These are phyloP conservation scores for Otatea glauca DNA, from an alignment of 176 grass and related monocot species.

Conservation along the genomic window DNA sequence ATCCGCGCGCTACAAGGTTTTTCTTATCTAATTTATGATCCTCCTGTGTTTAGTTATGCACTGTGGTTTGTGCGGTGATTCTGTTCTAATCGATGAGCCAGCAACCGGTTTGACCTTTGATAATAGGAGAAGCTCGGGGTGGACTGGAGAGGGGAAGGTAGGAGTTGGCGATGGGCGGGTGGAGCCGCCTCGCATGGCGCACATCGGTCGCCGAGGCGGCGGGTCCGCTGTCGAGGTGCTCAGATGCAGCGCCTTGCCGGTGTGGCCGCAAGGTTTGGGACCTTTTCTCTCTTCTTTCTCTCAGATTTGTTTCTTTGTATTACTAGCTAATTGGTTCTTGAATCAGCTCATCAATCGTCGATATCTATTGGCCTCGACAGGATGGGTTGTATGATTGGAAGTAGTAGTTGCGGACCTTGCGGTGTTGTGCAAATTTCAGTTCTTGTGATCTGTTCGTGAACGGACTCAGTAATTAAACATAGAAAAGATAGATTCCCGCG, in stretches of 20 bases:
- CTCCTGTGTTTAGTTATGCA: too few species aligned
- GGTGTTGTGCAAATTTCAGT: slow-evolving; percentile 2
- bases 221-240: slow-evolving; percentile 52
- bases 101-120: slow-evolving; percentile 33
- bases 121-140: slow-evolving; percentile 20
- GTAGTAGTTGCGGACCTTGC: too few species aligned
- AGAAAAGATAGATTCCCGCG: neutral
- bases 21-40: too few species aligned
- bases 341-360: neutral
- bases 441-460: neutral
- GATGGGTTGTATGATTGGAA: neutral
- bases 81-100: neutral
- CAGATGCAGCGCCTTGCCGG: slow-evolving; percentile 74
- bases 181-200: slow-evolving; percentile 33
- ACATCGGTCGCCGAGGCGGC: neutral
- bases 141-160: slow-evolving; percentile 21
- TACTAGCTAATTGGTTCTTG: neutral
- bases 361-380: neutral
- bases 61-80: too few species aligned
- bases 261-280: slow-evolving; percentile 84
- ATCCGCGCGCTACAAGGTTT: too few species aligned
- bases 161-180: slow-evolving; percentile 40
- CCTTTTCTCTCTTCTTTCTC: neutral
- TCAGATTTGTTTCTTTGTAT: neutral
- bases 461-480: neutral